Evolutionary conservation across 78 protist species (phyloP), one percentile per base, ranked within the genome.

Genomic region (Dictyostelium brefeldianum): DNA sequence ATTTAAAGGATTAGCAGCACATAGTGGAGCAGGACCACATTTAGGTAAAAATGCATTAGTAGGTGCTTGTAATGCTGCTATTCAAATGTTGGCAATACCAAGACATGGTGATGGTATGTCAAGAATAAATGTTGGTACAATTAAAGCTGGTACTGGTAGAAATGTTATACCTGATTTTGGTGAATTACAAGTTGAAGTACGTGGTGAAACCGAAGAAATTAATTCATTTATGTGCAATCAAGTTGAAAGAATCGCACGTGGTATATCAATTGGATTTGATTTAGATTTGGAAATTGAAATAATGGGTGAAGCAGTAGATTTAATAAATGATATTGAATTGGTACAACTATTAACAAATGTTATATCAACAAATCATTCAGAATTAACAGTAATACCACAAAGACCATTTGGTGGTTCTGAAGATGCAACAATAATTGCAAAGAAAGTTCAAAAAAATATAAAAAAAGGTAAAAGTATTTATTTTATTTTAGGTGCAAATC

Each of bases 71-170:
- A 47, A 43, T n/a, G 87, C 87, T 0, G 75, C 75, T 0, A 80
- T 75, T 18, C 87, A 80, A 62, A 22, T 80, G 74, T 15, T 80
- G 17, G 73, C 57, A 14, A 80, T 80, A 9, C 53, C 77, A 18
- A 29, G 87, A 46, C 87, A 80, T 62, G 87, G 87, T 5, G 46
- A 46, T 18, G 87, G 87, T 15, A 80, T 80, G 87, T 62, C 78
- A 6, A 51, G 87, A 22, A 53, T 80, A 9, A 80, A 80, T 46
- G 87, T 80, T 12, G 87, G 87, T 25, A 75, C 64, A 8, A 62
- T 80, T 22, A 25, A 59, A 43, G 73, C 87, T 1, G 87, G 87
- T 46, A 41, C 15, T 3, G 54, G 46, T 14, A 56, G 87, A 62
- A 80, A 80, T 62, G 87, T 80, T 7, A 25, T 62, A 9, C 87